These are phyloP conservation scores for Rhodomyrtus tomentosa DNA, from an alignment of 345 rosid species.

Conservation along the genomic window DNA sequence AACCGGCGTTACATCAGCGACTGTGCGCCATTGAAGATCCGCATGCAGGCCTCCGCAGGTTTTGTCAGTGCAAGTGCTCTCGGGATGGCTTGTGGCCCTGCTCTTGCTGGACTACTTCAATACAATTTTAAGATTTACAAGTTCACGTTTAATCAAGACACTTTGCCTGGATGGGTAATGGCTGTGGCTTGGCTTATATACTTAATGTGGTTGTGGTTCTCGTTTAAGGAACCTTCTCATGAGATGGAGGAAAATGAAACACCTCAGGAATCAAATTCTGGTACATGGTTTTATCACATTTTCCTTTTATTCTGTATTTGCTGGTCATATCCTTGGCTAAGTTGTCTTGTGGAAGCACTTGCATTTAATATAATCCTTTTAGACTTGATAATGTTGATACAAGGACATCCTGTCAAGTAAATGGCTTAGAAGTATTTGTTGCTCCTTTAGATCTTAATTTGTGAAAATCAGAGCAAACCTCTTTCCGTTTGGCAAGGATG, in stretches of 20 bases:
- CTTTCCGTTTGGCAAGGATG: background rate
- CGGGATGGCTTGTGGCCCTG: conserved; percentile 99
- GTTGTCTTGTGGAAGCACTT: background rate
- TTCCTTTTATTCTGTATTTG: background rate
- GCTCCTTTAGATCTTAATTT: background rate
- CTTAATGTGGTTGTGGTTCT: conserved; percentile 74
- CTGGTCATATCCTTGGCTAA: background rate
- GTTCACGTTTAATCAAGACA: conserved; percentile 64
- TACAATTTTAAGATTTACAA: conserved; percentile 66
- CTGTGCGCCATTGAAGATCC: conserved; percentile 77
- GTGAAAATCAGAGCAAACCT: background rate
- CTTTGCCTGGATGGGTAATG: conserved; percentile 99
- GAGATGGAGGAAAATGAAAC: conserved; percentile 32
- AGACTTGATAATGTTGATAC: background rate
- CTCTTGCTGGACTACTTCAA: conserved; percentile 93
- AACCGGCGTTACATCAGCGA: conserved; percentile 96
- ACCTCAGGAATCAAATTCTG: conserved; percentile 26
- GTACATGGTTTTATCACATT: conserved; percentile 19
- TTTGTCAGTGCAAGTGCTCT: conserved; percentile 99
- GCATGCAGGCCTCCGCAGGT: conserved; percentile 98
- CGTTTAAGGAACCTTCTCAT: conserved; percentile 76
- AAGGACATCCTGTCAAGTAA: background rate
- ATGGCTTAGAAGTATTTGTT: background rate
- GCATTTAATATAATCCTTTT: background rate
- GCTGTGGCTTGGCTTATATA: conserved; percentile 82